Conservation (phyloP, 139 green algal species). For the Penium margaritaceum region DNA sequence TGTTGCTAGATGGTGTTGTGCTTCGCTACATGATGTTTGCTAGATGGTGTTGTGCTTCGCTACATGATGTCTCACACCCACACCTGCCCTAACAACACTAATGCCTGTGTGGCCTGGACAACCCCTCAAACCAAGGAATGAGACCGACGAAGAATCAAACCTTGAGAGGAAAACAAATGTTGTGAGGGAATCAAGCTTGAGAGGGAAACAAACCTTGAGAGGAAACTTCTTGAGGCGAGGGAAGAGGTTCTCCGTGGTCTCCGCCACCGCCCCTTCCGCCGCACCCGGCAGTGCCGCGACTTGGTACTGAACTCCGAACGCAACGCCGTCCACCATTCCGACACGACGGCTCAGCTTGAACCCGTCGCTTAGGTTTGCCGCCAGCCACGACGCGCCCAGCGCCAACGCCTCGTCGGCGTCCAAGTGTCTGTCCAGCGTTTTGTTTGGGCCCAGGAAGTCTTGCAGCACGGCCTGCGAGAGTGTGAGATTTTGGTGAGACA, state of each 20-base stretch:
- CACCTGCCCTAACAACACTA: too few species aligned
- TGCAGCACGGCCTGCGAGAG: slow-evolving; percentile 54
- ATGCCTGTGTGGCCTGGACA: too few species aligned
- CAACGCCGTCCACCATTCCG: slow-evolving; percentile 73
- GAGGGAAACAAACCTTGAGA: slow-evolving; percentile 35
- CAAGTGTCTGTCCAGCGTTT: slow-evolving; percentile 69
- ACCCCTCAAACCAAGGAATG: too few species aligned
- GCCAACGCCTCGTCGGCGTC: slow-evolving; percentile 92
- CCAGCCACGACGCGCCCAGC: slow-evolving; percentile 80
- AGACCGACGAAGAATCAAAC: too few species aligned
- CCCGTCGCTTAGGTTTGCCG: slow-evolving; percentile 86
- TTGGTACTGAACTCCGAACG: slow-evolving; percentile 53
- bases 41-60: too few species aligned
- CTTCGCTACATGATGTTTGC: too few species aligned
- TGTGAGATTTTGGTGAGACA: too few species aligned
- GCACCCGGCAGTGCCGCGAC: slow-evolving; percentile 1
- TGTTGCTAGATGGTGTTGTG: too few species aligned
- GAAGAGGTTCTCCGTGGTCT: slow-evolving; percentile 15
- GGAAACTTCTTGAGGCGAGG: slow-evolving; percentile 37
- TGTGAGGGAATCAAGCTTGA: too few species aligned
- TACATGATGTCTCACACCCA: too few species aligned
- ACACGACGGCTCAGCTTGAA: slow-evolving; percentile 92
- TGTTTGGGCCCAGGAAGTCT: slow-evolving; percentile 60
- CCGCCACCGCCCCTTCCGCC: background rate
- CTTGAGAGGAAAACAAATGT: too few species aligned